Percentiles rank a stretch among this genome's conserved stretches.
Evolutionary conservation across 768 basidiomycete species (phyloP).

Genomic region (Russula lepida): DNA sequence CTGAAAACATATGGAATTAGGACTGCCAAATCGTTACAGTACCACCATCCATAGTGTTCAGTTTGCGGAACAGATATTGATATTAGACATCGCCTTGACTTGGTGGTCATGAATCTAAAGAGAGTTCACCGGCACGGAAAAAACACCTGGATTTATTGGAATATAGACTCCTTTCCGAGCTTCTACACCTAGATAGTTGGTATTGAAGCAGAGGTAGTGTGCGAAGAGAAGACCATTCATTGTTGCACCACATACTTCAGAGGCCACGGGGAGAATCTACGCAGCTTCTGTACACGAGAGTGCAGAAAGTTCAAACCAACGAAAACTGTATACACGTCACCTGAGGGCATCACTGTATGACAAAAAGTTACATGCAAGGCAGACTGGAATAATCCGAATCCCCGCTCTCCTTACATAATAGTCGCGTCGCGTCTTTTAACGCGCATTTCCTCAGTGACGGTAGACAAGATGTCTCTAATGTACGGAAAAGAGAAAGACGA

Average conservation of each 20-base stretch:
- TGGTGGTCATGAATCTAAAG: not conserved
- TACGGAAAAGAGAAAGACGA: slow-evolving; percentile 57
- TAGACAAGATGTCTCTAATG: slow-evolving; percentile 44
- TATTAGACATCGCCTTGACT: not conserved
- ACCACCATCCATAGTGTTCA: too few relatives aligned
- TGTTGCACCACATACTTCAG: slow-evolving; percentile 33
- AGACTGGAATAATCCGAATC: not conserved
- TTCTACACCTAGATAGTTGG: not conserved
- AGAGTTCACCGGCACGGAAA: too few relatives aligned
- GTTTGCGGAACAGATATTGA: not conserved
- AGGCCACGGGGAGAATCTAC: slow-evolving; percentile 27
- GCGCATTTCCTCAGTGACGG: not conserved
- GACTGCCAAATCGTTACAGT: too few relatives aligned
- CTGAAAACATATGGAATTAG: too few relatives aligned
- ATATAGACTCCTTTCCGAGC: slow-evolving; percentile 13
- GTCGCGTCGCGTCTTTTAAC: slow-evolving; percentile 11
- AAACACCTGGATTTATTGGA: not conserved
- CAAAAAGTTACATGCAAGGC: not conserved
- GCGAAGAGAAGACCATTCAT: slow-evolving; percentile 13
- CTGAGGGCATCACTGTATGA: not conserved
- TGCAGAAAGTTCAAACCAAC: not conserved
- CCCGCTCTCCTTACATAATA: slow-evolving; percentile 3
- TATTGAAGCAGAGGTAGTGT: slow-evolving; percentile 1
- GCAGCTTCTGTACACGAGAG: slow-evolving; percentile 32
- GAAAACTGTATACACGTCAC: not conserved